phyloP scores from a whole-genome alignment of 2,329 filamentous ascomycete genomes.

The Rhinocladiella similis region DNA sequence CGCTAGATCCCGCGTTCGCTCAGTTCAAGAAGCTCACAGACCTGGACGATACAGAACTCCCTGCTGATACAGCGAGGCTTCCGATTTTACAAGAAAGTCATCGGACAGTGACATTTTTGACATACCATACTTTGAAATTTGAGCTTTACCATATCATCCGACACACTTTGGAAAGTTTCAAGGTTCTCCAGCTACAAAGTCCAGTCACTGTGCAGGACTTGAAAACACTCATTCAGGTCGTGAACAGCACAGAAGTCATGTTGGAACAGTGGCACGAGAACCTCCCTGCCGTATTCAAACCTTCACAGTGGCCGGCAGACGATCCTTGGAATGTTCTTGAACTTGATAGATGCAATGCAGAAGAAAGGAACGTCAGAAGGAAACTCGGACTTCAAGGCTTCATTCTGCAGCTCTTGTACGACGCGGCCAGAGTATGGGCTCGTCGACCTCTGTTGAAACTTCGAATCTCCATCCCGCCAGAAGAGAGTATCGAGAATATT shows the following conservation, averaged over 20 bases:
- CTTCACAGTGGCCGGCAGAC: slow-evolving; percentile 5
- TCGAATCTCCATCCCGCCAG: slow-evolving; percentile 7
- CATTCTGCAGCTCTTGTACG: slow-evolving; percentile 32
- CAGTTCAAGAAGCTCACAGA: slow-evolving; percentile 11
- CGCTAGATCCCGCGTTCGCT: slow-evolving; percentile 11
- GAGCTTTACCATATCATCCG: slow-evolving; percentile 33
- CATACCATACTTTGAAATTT: slow-evolving; percentile 33
- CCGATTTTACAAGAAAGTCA: background rate
- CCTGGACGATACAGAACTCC: slow-evolving; percentile 12
- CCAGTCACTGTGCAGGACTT: slow-evolving; percentile 12
- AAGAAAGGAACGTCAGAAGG: slow-evolving; percentile 4
- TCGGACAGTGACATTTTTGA: slow-evolving; percentile 16
- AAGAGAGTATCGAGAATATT: slow-evolving; percentile 3
- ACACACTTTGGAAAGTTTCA: slow-evolving; percentile 30
- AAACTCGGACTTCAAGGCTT: slow-evolving; percentile 24
- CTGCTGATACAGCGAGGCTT: background rate
- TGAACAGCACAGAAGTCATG: slow-evolving; percentile 15
- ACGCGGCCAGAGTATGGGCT: slow-evolving; percentile 29
- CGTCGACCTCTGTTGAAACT: slow-evolving; percentile 32
- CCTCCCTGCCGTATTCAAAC: slow-evolving; percentile 12
- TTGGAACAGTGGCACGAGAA: slow-evolving; percentile 11
- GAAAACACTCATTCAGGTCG: slow-evolving; percentile 10
- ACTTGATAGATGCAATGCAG: slow-evolving; percentile 4
- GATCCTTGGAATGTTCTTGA: slow-evolving; percentile 14
- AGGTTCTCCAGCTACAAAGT: slow-evolving; percentile 9